phyloP scores from a whole-genome alignment of 192 early-diverging fungal genomes.

The Podila epicladia region DNA sequence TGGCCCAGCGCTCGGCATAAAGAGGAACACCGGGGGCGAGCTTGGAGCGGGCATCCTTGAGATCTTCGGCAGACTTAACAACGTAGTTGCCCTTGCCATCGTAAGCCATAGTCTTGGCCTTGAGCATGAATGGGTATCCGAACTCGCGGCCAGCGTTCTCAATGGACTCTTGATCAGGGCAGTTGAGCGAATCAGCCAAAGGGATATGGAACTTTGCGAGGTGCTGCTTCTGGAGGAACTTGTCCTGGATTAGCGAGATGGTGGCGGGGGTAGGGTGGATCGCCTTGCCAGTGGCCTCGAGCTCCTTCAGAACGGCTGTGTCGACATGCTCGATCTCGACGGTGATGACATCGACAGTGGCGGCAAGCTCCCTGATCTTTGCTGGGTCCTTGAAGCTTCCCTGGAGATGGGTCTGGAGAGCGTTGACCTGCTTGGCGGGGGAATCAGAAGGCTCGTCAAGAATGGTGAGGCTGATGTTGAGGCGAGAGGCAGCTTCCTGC shows the following conservation, averaged over 20 bases:
- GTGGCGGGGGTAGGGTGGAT: slow-evolving; percentile 88
- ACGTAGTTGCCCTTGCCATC: slow-evolving; percentile 97
- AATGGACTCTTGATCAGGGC: slow-evolving; percentile 63
- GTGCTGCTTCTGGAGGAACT: slow-evolving; percentile 90
- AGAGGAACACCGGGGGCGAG: slow-evolving; percentile 76
- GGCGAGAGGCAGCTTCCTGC: slow-evolving; percentile 92
- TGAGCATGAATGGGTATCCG: slow-evolving; percentile 97
- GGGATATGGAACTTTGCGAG: slow-evolving; percentile 73
- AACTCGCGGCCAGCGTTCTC: slow-evolving; percentile 68
- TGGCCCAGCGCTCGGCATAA: slow-evolving; percentile 96
- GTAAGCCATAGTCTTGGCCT: slow-evolving; percentile 93
- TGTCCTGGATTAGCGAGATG: slow-evolving; percentile 95
- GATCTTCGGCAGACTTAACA: slow-evolving; percentile 76
- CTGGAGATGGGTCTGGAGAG: slow-evolving; percentile 71
- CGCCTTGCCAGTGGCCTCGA: slow-evolving; percentile 62
- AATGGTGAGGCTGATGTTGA: slow-evolving; percentile 86
- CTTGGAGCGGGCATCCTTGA: slow-evolving; percentile 64
- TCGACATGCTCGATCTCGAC: slow-evolving; percentile 99
- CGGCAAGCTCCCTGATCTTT: slow-evolving; percentile 82
- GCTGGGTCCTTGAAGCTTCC: slow-evolving; percentile 87
- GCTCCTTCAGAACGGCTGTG: slow-evolving; percentile 65
- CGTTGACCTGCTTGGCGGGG: slow-evolving; percentile 88
- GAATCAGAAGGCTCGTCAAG: slow-evolving; percentile 83
- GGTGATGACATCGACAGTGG: slow-evolving; percentile 83
- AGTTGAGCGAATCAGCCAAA: slow-evolving; percentile 74